A percentile compares a stretch with the other conserved stretches of the same genome.
These are phyloP conservation scores for Pseudogymnoascus destructans DNA, from an alignment of 2,329 filamentous ascomycete species.

Conservation along the genomic window DNA sequence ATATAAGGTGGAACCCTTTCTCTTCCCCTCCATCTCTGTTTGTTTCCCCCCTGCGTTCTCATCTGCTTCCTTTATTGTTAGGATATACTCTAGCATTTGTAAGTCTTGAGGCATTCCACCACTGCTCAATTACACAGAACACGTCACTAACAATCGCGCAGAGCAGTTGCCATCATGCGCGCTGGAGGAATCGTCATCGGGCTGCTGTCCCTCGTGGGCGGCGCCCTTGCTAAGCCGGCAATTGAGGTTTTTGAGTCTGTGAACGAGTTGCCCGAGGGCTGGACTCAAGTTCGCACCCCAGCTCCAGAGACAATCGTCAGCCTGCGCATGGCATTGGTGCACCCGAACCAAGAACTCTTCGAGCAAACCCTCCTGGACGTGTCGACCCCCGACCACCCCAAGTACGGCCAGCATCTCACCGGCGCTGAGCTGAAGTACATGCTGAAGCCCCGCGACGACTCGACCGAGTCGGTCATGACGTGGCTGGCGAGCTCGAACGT, in stretches of 20 bases:
- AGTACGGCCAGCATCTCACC: conserved; percentile 37
- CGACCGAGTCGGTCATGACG: conserved; percentile 26
- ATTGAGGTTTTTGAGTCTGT: conserved; percentile 19
- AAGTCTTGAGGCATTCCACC: not conserved
- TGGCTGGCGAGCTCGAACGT: conserved; percentile 31
- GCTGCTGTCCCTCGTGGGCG: conserved; percentile 7
- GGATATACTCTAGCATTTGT: not conserved
- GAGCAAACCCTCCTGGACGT: conserved; percentile 22
- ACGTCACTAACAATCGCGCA: not conserved
- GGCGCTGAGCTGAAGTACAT: conserved; percentile 31
- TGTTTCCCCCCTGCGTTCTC: not conserved
- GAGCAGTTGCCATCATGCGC: conserved; percentile 8
- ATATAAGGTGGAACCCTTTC: not conserved
- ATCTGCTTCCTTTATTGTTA: not conserved
- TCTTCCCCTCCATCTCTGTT: not conserved
- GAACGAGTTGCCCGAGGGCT: conserved; percentile 17
- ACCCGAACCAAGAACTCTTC: conserved; percentile 10
- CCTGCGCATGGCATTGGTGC: conserved; percentile 17
- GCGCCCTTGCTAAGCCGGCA: conserved; percentile 5
- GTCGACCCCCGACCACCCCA: conserved; percentile 33
- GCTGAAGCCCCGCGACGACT: conserved; percentile 29
- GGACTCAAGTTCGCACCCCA: conserved; percentile 17
- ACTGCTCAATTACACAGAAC: not conserved
- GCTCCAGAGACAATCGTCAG: conserved; percentile 13
- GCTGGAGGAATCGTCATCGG: not conserved